These are phyloP conservation scores for Pogostemon cablin DNA, from an alignment of 257 asterid species.

Conservation along the genomic window DNA sequence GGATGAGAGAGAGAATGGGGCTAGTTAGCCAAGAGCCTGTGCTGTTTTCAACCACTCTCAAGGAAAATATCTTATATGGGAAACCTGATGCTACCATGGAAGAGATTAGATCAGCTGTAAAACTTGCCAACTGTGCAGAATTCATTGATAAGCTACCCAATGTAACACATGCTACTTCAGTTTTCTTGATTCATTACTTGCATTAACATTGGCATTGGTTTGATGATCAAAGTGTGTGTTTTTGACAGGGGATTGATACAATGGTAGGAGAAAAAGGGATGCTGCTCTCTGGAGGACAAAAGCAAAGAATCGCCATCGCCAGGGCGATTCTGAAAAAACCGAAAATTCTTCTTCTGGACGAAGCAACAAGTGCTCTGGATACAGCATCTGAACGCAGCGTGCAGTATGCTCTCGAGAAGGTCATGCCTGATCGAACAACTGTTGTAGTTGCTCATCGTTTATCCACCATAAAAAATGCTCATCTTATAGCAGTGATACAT, in stretches of 20 bases:
- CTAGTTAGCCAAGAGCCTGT: slow-evolving; percentile 82
- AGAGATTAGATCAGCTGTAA: slow-evolving; percentile 50
- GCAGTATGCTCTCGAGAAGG: slow-evolving; percentile 58
- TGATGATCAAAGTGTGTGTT: neutral
- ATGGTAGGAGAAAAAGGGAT: slow-evolving; percentile 65
- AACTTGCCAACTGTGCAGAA: slow-evolving; percentile 60
- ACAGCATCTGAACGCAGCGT: slow-evolving; percentile 52
- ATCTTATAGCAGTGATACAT: slow-evolving; percentile 56
- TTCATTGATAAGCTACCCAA: slow-evolving; percentile 56
- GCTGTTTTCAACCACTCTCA: slow-evolving; percentile 54
- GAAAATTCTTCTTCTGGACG: slow-evolving; percentile 64
- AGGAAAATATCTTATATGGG: slow-evolving; percentile 64
- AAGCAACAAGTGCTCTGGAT: slow-evolving; percentile 74
- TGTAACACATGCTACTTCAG: neutral
- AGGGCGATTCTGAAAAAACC: slow-evolving; percentile 69
- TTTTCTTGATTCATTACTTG: neutral
- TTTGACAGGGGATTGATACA: slow-evolving; percentile 54
- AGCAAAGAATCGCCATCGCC: slow-evolving; percentile 74
- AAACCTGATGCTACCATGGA: slow-evolving; percentile 51
- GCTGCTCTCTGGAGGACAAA: slow-evolving; percentile 75
- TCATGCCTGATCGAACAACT: slow-evolving; percentile 59
- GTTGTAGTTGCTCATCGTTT: slow-evolving; percentile 71
- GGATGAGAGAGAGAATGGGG: slow-evolving; percentile 67
- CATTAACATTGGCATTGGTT: neutral
- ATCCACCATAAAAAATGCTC: slow-evolving; percentile 61